A percentile compares a stretch with the other conserved stretches of the same genome.
Conservation (phyloP, 768 basidiomycete genomes). For the Russula compacta region DNA sequence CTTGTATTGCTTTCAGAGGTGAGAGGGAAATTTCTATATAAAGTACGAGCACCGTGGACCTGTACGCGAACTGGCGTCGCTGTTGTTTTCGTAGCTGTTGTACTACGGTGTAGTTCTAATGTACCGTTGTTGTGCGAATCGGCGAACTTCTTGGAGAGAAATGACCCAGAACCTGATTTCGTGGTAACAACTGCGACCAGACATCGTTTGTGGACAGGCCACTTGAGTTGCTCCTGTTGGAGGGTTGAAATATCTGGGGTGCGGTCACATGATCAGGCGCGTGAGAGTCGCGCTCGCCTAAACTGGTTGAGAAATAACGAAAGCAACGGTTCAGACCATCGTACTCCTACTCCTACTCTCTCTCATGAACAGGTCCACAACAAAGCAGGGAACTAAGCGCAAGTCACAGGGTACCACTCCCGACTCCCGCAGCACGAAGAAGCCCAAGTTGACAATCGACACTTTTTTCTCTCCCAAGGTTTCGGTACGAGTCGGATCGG, state of each 20-base stretch:
- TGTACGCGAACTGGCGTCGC: background rate
- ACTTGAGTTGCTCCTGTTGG: too few species aligned
- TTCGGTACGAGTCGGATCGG: conserved; percentile 12
- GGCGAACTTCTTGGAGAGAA: background rate
- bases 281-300: background rate
- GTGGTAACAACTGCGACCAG: too few species aligned
- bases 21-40: background rate
- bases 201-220: too few species aligned
- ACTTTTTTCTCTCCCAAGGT: conserved; percentile 28
- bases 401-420: conserved; percentile 23
- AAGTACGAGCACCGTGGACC: background rate
- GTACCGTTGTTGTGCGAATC: background rate
- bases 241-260: background rate
- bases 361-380: conserved; percentile 9
- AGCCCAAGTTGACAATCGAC: conserved; percentile 28
- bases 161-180: too few species aligned
- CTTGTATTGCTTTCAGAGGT: background rate
- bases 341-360: background rate
- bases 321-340: background rate
- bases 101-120: background rate
- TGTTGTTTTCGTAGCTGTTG: conserved; percentile 1
- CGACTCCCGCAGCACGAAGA: conserved; percentile 21
- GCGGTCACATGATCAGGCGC: conserved; percentile 15
- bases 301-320: background rate
- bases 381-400: conserved; percentile 21